Base-by-base conservation (phyloP, 2,329 filamentous ascomycete species). In the Monosporascus sp. region DNA sequence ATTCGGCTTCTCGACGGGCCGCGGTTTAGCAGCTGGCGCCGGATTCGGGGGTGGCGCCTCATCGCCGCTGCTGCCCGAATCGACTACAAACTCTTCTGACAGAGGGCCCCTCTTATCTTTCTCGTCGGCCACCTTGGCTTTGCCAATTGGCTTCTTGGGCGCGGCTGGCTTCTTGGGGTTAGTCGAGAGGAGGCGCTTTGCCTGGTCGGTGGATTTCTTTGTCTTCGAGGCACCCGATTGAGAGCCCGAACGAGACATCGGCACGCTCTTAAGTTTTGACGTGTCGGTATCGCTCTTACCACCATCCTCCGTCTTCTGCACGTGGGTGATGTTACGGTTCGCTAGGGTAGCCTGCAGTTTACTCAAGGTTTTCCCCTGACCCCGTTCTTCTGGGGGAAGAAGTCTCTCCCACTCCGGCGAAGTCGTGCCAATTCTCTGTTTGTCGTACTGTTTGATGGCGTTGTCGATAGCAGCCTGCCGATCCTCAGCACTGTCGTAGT, bases 401-500 rank as follows among this genome's bases (percentile, higher is more conserved):
- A 87, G 69, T 57, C 73, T 77, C 61, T 87, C 79, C 83, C 83
- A 87, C 50, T 82, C 76, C 0, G 77, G 75, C 53, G 85, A 82
- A 1, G 75, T 75, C 2, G 76, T 70, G 6, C 76, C 78, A 31
- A 86, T 58, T 38, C 83, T 74, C 65, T 80, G 75, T 64, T 78
- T 81, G 65, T 87, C 83, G 57, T 79, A 87, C 51, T 77, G 71
- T 55, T 73, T 77, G 53, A 84, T 75, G 15, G 83, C 83, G 59
- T 84, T 78, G 68, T 88, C 75, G 64, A 86, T 79, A 56, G 81
- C 77, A 60, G 76, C 70, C 64, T 89, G 74, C 31, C 83, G 78
- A 55, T 83, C 76, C 35, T 79, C 75, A 18, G 75, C 68, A 38
- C 66, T 72, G 45, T 73, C 71, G 62, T 86, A 87, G 27, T 78